Percentiles rank a stretch among this genome's conserved stretches.
Evolutionary conservation across 306 rosid species (phyloP).

Genomic region (Malus sylvestris): DNA sequence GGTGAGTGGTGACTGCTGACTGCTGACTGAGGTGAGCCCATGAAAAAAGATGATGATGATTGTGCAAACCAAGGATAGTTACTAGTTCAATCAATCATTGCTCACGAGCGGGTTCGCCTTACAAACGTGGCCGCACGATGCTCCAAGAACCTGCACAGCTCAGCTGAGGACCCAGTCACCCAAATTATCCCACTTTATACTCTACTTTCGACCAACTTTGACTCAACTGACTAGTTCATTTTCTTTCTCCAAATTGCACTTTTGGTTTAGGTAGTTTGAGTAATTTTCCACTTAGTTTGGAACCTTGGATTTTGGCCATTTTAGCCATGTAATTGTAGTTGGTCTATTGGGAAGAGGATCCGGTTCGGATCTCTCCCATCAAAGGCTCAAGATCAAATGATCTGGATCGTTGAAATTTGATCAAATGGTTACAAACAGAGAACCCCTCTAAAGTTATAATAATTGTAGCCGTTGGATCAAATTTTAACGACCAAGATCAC

Average conservation of each 20-base stretch:
- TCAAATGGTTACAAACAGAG: accelerated
- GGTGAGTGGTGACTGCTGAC: not conserved
- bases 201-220: slow-evolving; percentile 21
- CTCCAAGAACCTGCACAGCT: slow-evolving; percentile 16
- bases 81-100: slow-evolving; percentile 41
- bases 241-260: not conserved
- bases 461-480: no score
- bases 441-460: no score
- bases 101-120: slow-evolving; percentile 55
- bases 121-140: slow-evolving; percentile 46
- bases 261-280: not conserved
- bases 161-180: slow-evolving; percentile 14
- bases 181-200: slow-evolving; percentile 23
- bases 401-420: no score
- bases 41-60: slow-evolving; percentile 5
- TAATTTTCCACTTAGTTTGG: no score
- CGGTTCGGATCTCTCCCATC: no score
- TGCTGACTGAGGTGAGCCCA: not conserved
- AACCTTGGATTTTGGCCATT: not conserved
- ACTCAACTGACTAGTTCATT: slow-evolving; percentile 8
- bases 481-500: no score
- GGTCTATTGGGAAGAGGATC: no score
- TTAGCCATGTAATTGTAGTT: not conserved
- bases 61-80: slow-evolving; percentile 33
- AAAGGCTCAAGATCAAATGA: no score